phyloP scores from a whole-genome alignment of 1,284 basidiomycete genomes.

The Ceratobasidium theobromae region DNA sequence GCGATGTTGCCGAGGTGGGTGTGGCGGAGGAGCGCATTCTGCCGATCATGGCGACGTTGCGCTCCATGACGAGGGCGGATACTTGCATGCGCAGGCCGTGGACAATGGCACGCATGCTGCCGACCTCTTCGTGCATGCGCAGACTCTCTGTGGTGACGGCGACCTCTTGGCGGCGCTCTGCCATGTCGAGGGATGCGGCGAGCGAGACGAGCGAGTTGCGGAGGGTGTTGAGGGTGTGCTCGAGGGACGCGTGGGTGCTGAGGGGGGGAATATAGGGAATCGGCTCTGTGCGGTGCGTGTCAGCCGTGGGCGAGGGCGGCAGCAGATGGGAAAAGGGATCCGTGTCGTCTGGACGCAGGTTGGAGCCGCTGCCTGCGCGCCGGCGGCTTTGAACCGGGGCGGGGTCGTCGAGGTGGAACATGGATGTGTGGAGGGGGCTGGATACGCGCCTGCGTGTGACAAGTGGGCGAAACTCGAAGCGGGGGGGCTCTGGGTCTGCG shows the following conservation, averaged over 20 bases:
- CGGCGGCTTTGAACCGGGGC: neutral
- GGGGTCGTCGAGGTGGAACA: conserved; percentile 20
- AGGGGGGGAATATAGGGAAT: conserved; percentile 55
- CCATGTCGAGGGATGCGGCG: conserved; percentile 61
- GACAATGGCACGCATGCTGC: conserved; percentile 67
- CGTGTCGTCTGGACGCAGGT: neutral
- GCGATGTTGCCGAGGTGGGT: too few relatives aligned
- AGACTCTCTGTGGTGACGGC: conserved; percentile 69
- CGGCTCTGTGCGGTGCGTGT: conserved; percentile 25
- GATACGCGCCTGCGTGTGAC: conserved; percentile 34
- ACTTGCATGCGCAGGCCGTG: conserved; percentile 82
- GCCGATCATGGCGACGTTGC: conserved; percentile 57
- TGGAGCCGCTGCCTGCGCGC: conserved; percentile 12
- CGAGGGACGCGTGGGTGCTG: conserved; percentile 59
- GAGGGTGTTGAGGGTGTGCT: conserved; percentile 59
- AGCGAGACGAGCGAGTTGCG: conserved; percentile 62
- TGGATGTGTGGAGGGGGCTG: conserved; percentile 32
- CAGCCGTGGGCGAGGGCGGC: neutral
- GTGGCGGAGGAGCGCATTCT: conserved; percentile 37
- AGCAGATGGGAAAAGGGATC: conserved; percentile 32
- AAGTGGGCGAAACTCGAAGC: conserved; percentile 23
- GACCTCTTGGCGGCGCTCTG: conserved; percentile 63
- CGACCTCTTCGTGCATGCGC: conserved; percentile 73
- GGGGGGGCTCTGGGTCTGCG: conserved; percentile 29
- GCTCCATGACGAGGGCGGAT: conserved; percentile 61